Base-by-base conservation (phyloP, 1,284 basidiomycete species). In the Ceratobasidium sp. region DNA sequence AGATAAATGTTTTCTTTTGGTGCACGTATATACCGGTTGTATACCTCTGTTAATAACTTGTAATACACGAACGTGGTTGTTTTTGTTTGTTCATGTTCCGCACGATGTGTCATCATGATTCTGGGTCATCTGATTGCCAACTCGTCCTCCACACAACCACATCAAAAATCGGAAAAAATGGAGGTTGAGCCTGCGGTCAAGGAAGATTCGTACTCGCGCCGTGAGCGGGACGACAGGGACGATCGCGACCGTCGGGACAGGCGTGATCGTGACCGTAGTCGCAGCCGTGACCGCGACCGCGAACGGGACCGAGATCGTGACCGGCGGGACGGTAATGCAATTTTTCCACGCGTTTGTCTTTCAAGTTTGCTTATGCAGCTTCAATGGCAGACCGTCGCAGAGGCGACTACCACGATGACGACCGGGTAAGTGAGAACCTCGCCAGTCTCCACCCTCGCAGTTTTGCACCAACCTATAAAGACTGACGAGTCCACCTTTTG, bases 281-380 rank as follows among this genome's bases (percentile, higher is more conserved):
- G 83, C 66, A 88, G 89, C 79, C 82, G 83, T 59, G 85, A 85
- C 69, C 78, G 79, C 54, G 81, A 80, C 14, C 75, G 83, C 59
- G 85, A 85, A 57, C 77, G 79, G 41, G 78, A 78, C 41, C 73
- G 79, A 46, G 87, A 88, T 78, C 57, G 52, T 12, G 55, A 69
- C 67, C 54, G 62, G 48, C 69, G 73, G 64, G 76, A 66, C 44
- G 60, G 62, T 57, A n/a, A 44, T 67, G 52, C 20, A 68, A 38
- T 62, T 75, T 74, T 68, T 35, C n/a, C 18, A 48, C 41, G 12
- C 41, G 1, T 27, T 0, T 27, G 57, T 14, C 20, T 4, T 57
- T 54, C 60, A 69, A n/a, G 73, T 73, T 68, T 46, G n/a, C 16
- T 66, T 73, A 12, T 78, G 41, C 44, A 1, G 23, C 50, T 54